These are phyloP conservation scores for Paspalum notatum DNA, from an alignment of 176 grass and related monocot genomes.

Conservation along the genomic window DNA sequence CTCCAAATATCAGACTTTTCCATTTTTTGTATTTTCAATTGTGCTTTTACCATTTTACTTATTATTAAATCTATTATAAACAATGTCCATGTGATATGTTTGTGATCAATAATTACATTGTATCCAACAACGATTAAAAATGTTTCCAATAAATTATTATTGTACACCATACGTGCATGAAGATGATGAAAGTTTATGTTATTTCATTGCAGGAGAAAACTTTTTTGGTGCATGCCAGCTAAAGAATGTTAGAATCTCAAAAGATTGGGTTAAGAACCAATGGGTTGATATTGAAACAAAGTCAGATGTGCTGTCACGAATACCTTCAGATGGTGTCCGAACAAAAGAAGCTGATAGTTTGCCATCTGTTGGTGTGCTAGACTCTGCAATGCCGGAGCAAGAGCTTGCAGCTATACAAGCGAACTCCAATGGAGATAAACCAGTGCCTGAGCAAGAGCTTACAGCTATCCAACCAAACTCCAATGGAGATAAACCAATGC, in stretches of 20 bases:
- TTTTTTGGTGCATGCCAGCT: slow-evolving; percentile 65
- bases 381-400: slow-evolving; percentile 58
- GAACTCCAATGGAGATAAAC: slow-evolving; percentile 37
- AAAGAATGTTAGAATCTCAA: slow-evolving; percentile 78
- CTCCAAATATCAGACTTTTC: not conserved
- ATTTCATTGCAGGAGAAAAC: slow-evolving; percentile 67
- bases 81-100: not conserved
- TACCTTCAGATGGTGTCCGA: slow-evolving; percentile 49
- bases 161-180: not conserved
- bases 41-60: not conserved
- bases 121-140: not conserved
- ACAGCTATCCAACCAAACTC: slow-evolving; percentile 23
- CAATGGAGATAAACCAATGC: slow-evolving; percentile 24
- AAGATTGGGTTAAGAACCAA: slow-evolving; percentile 78
- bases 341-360: slow-evolving; percentile 44
- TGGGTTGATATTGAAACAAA: slow-evolving; percentile 75
- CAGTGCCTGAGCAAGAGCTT: not conserved
- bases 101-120: slow-evolving; percentile 1
- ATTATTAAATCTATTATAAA: slow-evolving; percentile 4
- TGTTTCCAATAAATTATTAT: slow-evolving; percentile 15
- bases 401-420: slow-evolving; percentile 34
- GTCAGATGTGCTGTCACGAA: slow-evolving; percentile 57
- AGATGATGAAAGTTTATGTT: slow-evolving; percentile 33
- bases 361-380: slow-evolving; percentile 36
- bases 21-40: not conserved